Conservation (phyloP, 192 early-diverging fungal genomes). For the Coemansia reversa region DNA sequence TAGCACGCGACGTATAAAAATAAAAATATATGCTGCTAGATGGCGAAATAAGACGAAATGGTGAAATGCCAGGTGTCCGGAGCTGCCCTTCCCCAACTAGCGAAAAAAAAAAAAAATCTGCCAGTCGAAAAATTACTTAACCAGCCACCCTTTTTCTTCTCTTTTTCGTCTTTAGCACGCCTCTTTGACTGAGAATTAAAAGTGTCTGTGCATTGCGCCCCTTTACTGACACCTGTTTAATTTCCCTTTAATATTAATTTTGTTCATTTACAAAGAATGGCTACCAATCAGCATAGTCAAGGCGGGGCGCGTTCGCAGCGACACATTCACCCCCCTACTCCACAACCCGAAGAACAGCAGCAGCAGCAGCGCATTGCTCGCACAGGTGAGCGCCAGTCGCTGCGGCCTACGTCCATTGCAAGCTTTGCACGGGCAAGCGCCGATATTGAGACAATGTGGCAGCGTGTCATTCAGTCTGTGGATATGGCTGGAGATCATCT, state of each 20-base stretch:
- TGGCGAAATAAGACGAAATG: neutral
- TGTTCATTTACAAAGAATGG: neutral
- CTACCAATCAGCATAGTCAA: neutral
- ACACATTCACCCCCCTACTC: neutral
- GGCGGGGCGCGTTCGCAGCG: neutral
- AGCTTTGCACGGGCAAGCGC: slow-evolving; percentile 7
- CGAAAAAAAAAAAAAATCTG: neutral
- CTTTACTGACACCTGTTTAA: neutral
- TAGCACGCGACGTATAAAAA: neutral
- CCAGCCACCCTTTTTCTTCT: slow-evolving; percentile 1
- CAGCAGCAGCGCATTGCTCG: neutral
- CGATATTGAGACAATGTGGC: slow-evolving; percentile 22
- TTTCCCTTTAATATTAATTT: neutral
- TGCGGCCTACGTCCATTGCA: neutral
- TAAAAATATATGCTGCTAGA: neutral
- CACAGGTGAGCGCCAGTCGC: neutral
- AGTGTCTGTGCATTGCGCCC: neutral
- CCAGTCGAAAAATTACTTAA: neutral
- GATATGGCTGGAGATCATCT: neutral
- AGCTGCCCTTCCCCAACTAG: neutral
- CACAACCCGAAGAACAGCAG: neutral
- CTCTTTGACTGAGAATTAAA: neutral
- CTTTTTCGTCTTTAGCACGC: neutral
- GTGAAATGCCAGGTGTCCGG: neutral
- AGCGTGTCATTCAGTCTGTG: slow-evolving; percentile 11